These are phyloP conservation scores for Avena eriantha DNA, from an alignment of 176 grass and related monocot genomes.

Conservation along the genomic window DNA sequence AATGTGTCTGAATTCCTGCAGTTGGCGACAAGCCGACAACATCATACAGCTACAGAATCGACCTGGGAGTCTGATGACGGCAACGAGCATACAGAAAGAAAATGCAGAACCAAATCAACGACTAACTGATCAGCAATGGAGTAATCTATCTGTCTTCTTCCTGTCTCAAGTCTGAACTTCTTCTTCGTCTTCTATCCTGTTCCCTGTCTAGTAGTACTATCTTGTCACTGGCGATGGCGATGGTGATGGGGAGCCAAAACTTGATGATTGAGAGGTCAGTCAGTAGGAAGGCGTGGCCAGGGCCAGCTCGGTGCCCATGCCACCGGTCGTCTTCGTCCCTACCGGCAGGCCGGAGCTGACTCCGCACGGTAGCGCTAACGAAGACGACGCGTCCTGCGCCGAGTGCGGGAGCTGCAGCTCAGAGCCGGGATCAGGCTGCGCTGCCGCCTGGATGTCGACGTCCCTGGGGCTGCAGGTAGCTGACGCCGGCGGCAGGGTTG, in stretches of 20 bases:
- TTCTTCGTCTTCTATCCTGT: not conserved
- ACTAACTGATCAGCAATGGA: not conserved
- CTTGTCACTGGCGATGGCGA: not conserved
- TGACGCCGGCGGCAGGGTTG: not conserved
- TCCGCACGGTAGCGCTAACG: not conserved
- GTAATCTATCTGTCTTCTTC: not conserved
- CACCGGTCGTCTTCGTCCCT: not conserved
- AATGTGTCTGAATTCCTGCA: not conserved
- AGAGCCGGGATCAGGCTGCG: not conserved
- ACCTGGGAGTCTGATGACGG: not conserved
- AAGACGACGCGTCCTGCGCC: slow-evolving; percentile 24
- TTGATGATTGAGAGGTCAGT: not conserved
- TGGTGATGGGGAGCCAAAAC: slow-evolving; percentile 29
- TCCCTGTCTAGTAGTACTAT: not conserved
- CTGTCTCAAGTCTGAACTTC: not conserved
- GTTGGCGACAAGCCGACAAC: not conserved
- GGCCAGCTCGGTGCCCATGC: slow-evolving; percentile 59
- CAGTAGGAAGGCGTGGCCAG: slow-evolving; percentile 51
- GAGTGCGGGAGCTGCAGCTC: slow-evolving; percentile 25
- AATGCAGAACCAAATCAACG: not conserved
- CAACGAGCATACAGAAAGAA: not conserved
- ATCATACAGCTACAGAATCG: not conserved
- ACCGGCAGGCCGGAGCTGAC: not conserved
- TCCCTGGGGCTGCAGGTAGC: not conserved
- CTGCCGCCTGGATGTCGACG: not conserved